Conservation (phyloP, 805 yeast genomes). For the Metschnikowia reukaufii region DNA sequence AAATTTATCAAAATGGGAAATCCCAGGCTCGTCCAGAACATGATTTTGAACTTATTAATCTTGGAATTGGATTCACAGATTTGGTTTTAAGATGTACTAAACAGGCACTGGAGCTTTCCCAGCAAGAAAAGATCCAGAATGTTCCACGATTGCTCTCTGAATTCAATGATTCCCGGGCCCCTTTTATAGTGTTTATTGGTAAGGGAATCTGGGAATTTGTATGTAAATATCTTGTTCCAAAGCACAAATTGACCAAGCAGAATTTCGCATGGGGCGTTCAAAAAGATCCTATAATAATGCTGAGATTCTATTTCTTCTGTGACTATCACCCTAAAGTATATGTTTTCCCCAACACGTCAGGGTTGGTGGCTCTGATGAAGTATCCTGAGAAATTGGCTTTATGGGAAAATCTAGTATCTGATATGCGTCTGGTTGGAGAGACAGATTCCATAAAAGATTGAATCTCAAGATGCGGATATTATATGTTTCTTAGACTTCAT, state of each 20-base stretch:
- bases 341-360: constrained; percentile 75
- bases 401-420: constrained; percentile 47
- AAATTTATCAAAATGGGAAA: constrained; percentile 14
- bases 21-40: constrained; percentile 26
- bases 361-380: constrained; percentile 56
- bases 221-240: constrained; percentile 33
- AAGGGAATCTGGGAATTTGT: constrained; percentile 74
- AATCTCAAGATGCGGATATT: too few relatives aligned
- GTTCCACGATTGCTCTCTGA: constrained; percentile 53
- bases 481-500: too few relatives aligned
- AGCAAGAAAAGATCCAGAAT: constrained; percentile 52
- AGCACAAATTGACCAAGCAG: constrained; percentile 24
- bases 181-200: constrained; percentile 59
- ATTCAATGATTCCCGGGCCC: constrained; percentile 39
- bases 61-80: constrained; percentile 68
- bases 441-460: not conserved
- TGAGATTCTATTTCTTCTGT: constrained; percentile 16
- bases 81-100: constrained; percentile 63
- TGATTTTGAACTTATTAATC: constrained; percentile 45
- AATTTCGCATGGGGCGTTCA: constrained; percentile 57
- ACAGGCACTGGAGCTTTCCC: constrained; percentile 53
- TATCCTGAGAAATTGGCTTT: constrained; percentile 43
- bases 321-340: constrained; percentile 33
- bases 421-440: not conserved
- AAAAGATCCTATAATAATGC: constrained; percentile 1